Evolutionary conservation across 1,284 basidiomycete species (phyloP), one percentile per base, ranked within the genome.

Genomic region (Cutaneotrichosporon curvatum): DNA sequence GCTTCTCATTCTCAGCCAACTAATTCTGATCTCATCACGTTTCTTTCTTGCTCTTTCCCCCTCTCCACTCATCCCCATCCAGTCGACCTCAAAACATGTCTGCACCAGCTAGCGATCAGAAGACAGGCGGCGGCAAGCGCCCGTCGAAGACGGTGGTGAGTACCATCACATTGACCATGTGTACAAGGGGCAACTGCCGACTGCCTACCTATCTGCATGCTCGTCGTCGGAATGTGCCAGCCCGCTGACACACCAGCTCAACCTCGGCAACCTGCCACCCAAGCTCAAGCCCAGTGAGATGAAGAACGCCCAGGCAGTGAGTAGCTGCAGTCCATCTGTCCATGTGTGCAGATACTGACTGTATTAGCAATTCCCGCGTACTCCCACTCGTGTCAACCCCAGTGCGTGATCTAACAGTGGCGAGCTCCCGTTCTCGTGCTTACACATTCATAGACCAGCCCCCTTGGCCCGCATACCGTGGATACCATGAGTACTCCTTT

Each of bases 401-500:
- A 64, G 70, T 70, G 43, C 53, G 70, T 65, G 39, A 25, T 12
- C 18, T 19, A 11, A 38, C 55, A 53, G 31, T 56, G 23, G 14
- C 3, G 8, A 28, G 7, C 18, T 4, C 16, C 19, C 21, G 33
- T 16, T 18, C 25, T 3, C 19, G 18, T 7, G 20, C 37, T 47
- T 21, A 47, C 45, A 12, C 25, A 25, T 39, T 3, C 28, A 51
- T 50, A 75, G 67, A 96, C 74, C 90, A 95, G 75, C 92, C 92
- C 25, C 92, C 92, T 41, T 96, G 90, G 91, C 91, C 91, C 23
- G 90, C 86, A 1, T 90, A 82, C 75, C 83, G 90, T 53, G 91
- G 91, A 9, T 95, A 95, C 73, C 90, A 95, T 71, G 87, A 91
- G 72, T 95, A 90, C 72, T 92, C 89, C 2, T 92, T 92, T 69